Evolutionary conservation across 2,329 filamentous ascomycete genomes (phyloP), one percentile per base, ranked within the genome.

Genomic region (Coniochaeta ligniaria): DNA sequence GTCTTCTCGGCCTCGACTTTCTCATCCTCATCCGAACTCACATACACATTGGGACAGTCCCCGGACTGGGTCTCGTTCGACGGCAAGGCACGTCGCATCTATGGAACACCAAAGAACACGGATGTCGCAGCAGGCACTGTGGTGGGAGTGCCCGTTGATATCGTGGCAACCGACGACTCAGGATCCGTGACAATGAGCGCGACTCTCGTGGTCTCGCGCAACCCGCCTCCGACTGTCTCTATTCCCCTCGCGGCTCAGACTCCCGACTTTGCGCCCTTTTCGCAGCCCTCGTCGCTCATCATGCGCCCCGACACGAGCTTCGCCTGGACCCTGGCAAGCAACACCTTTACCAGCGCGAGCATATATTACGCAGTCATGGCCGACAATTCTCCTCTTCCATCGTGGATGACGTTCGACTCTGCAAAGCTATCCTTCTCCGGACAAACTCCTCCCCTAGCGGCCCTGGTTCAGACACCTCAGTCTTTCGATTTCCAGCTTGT

Each of bases 331-430:
- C 85, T 88, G 64, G 75, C 81, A 52, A 65, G 69, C 6, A 74
- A 83, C 20, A 91, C 88, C 0, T 96, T 96, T 71, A 73, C 73
- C 3, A 41, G 38, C 11, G 17, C 74, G 77, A 11, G 76, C 74
- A 84, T 85, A 61, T 96, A 92, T 72, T 94, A 95, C 70, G 90
- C 91, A 9, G 86, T 89, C 3, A 89, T 90, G 4, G 80, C 79
- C 6, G 83, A 94, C 68, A 90, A 90, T 68, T 90, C 89, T n/a
- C 92, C 92, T 38, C 76, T 96, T 38, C 92, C 92, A 22, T 87
- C 91, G 0, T 96, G 92, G 92, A 77, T 96, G 52, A 76, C 76
- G n/a, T 96, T 96, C 68, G 83, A 95, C 66, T 70, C 82, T 1
- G 70, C 70, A 1, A 78, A 74, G 0, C 75, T 96, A 43, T 80